Evolutionary conservation across 2,329 filamentous ascomycete genomes (phyloP), one percentile per base, ranked within the genome.

Genomic region (Colletotrichum nymphaeae): DNA sequence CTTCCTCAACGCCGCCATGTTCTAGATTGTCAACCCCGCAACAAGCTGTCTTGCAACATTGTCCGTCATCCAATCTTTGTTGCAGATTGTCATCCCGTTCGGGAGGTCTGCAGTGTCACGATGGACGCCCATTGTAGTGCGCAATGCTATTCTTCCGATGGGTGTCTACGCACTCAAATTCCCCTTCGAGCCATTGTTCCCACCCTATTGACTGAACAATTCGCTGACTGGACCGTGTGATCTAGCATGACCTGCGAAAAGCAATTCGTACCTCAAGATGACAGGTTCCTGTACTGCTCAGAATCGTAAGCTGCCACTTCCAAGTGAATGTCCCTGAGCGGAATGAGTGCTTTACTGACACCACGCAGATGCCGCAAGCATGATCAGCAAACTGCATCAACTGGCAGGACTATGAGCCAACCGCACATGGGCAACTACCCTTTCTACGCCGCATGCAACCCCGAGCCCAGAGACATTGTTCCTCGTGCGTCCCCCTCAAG

Each of bases 211-310:
- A 75, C 65, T 19, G 28, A 65, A 49, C 66, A 63, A 73, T 72
- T 35, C 60, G 78, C 81, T 82, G 75, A 81, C 78, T 68, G 76
- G 76, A 63, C 75, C 72, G 32, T n/a, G 53, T 72, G 64, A 65
- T 77, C 58, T 77, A 92, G 90, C 81, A 92, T 92, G 90, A 88
- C 87, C 11, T 92, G 90, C 80, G 90, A 92, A 80, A 92, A 92
- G 82, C 90, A 92, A 81, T 92, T 92, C 79, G 81, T 90, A 28
- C 86, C 89, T 63, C 84, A 86, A 53, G 88, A 90, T 78, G 89
- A 89, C 76, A 88, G 85, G 74, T 85, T 86, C 74, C 81, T 92
- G 56, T 92, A 92, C 83, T 92, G 90, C 81, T 92, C 90, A 49
- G 89, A 92, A 78, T 82, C 85, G 89, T 91, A 86, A 83, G 89